Base-by-base conservation (phyloP, 805 yeast species). In the Torulaspora microellipsoides region DNA sequence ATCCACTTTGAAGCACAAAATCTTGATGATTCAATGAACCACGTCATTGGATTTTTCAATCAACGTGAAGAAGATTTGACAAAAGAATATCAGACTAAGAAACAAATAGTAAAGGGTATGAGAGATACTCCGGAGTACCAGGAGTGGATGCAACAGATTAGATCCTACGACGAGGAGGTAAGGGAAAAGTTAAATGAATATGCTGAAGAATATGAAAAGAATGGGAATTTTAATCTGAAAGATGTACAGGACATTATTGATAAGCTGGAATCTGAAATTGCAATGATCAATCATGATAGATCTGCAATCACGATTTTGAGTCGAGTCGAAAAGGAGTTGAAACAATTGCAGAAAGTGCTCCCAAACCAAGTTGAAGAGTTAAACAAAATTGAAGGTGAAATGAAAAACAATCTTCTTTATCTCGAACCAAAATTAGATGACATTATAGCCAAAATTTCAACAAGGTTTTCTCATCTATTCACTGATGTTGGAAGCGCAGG, bases 401-500 rank as follows among this genome's bases (percentile, higher is more conserved):
- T 81, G 9, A 53, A 47, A 1, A 58, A 59, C 10, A 69, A 79
- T 8, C 61, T 69, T 27, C 49, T 43, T 0, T 58, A 48, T 1
- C 84, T 96, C 85, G 89, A 81, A 51, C 78, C 81, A 1, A 72
- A 75, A 48, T 65, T 91, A 20, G 70, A 75, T 3, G 54, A 52
- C 2, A 68, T 85, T 36, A 77, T 86, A 0, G 50, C 52, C 2
- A 62, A 67, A 25, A 82, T 90, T 4, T 82, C 95, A 0, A 49
- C 54, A 1, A 78, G 81, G 43, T 93, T 90, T 64, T 68, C 83
- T 11, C 67, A 70, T 15, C 75, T 85, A 39, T 87, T 93, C 61
- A 68, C 72, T 4, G 70, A 77, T 8, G 89, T 89, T 27, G 95
- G 95, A 1, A 84, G 91, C 62, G 88, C 81, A 20, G 99, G 99